Base-by-base conservation (phyloP, 805 yeast genomes). In the Metschnikowia picachoensis region DNA sequence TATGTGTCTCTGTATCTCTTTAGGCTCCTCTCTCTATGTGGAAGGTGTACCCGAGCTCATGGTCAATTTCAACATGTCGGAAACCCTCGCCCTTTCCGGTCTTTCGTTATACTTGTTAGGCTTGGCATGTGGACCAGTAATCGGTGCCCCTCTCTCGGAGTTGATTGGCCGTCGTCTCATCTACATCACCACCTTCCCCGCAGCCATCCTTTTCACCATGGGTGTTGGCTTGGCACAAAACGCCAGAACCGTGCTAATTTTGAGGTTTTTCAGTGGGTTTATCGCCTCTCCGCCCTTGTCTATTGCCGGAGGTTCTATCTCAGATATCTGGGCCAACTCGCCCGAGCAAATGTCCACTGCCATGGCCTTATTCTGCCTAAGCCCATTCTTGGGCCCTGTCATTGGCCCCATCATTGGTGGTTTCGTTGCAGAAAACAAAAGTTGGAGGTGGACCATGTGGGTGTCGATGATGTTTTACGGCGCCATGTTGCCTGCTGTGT, bases 281-380 rank as follows among this genome's bases (percentile, higher is more conserved):
- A 75, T 83, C 40, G 88, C 94, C 1, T 82, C 91, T 1, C 95
- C 94, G 3, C 89, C 91, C 2, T 73, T 89, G 67, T 83, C 95
- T 9, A 80, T 87, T 53, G 92, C 89, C 11, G 89, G 91, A 43
- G 97, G 96, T 52, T 82, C 94, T 5, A 79, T 89, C 50, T 70
- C 83, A 44, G 96, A 89, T 66, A 65, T 88, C 39, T 89, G 91
- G 82, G 76, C 49, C 14, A 48, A 49, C 28, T 54, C 61, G 12
- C 79, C 82, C 5, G 76, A 77, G 35, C 80, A 81, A 60, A 66
- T 82, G 59, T 85, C 89, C 13, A 55, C 82, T 4, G 90, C 95
- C n/a, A 78, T 86, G 82, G 78, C 86, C 3, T 65, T 82, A n/a
- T 87, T 85, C 67, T 83, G 91, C 62, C 48, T 53, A 17, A 44